These are phyloP conservation scores for Penicillium ochrochloron DNA, from an alignment of 495 filamentous ascomycete genomes.

Conservation along the genomic window DNA sequence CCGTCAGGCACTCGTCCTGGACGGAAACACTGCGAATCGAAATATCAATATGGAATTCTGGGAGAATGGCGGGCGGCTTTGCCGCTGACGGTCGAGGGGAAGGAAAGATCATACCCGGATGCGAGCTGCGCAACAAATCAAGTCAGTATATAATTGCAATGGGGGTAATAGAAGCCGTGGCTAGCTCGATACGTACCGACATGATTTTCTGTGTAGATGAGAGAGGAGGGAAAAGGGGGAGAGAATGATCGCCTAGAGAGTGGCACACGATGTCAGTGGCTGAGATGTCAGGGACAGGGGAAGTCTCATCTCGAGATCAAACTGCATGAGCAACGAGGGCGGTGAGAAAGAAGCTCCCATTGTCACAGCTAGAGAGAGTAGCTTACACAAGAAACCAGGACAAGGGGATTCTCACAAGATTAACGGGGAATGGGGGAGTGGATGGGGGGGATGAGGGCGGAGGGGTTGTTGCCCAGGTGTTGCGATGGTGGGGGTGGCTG, in stretches of 20 bases:
- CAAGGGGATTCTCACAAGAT: constrained; percentile 29
- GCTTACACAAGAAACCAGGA: constrained; percentile 25
- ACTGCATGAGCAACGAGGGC: neutral
- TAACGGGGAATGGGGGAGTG: constrained; percentile 34
- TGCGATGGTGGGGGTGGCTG: constrained; percentile 37
- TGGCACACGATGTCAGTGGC: constrained; percentile 42
- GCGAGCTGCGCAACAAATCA: constrained; percentile 41
- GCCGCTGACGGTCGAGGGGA: constrained; percentile 15
- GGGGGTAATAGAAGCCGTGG: constrained; percentile 4
- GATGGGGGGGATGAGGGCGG: constrained; percentile 44
- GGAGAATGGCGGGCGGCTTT: constrained; percentile 1
- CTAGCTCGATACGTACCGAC: constrained; percentile 41
- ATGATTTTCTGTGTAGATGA: constrained; percentile 41
- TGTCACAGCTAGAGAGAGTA: constrained; percentile 16
- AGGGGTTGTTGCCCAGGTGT: constrained; percentile 46
- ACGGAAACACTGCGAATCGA: constrained; percentile 69
- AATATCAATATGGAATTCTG: constrained; percentile 27
- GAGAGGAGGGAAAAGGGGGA: constrained; percentile 29
- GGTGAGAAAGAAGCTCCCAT: neutral
- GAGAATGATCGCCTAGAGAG: constrained; percentile 34
- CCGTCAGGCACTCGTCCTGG: constrained; percentile 74
- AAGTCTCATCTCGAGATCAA: neutral
- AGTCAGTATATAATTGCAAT: constrained; percentile 21
- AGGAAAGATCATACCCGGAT: constrained; percentile 45
- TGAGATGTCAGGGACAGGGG: constrained; percentile 16